These are phyloP conservation scores for Nakazawaea wickerhamii DNA, from an alignment of 805 yeast genomes.

Conservation along the genomic window DNA sequence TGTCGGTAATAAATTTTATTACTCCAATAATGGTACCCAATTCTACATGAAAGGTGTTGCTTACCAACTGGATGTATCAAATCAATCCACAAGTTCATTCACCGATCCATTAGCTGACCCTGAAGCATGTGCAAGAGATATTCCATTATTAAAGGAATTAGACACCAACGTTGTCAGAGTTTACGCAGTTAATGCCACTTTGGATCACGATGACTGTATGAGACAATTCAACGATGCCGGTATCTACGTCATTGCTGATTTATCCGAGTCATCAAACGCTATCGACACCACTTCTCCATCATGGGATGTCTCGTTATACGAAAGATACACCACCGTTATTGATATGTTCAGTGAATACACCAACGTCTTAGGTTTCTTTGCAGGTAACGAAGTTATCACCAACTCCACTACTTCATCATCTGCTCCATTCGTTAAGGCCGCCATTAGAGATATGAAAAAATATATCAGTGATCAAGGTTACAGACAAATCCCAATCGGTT, in stretches of 20 bases:
- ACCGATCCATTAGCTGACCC: slow-evolving; percentile 69
- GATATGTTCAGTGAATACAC: slow-evolving; percentile 65
- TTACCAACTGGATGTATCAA: slow-evolving; percentile 65
- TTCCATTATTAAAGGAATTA: slow-evolving; percentile 59
- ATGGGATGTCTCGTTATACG: slow-evolving; percentile 58
- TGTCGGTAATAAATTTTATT: slow-evolving; percentile 74
- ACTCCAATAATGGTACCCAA: slow-evolving; percentile 71
- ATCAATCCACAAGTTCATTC: slow-evolving; percentile 39
- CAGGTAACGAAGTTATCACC: slow-evolving; percentile 83
- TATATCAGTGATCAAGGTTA: slow-evolving; percentile 58
- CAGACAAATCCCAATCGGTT: slow-evolving; percentile 73
- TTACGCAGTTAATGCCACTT: slow-evolving; percentile 60
- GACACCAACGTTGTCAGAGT: slow-evolving; percentile 71
- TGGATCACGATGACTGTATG: slow-evolving; percentile 71
- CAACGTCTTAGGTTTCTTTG: slow-evolving; percentile 76
- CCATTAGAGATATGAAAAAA: slow-evolving; percentile 68
- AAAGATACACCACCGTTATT: slow-evolving; percentile 65
- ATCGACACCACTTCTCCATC: slow-evolving; percentile 57
- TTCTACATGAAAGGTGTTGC: slow-evolving; percentile 77
- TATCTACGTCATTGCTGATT: slow-evolving; percentile 75
- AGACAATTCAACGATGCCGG: slow-evolving; percentile 61
- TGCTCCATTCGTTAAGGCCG: slow-evolving; percentile 80
- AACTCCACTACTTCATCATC: slow-evolving; percentile 60
- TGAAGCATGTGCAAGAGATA: slow-evolving; percentile 61
- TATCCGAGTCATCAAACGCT: slow-evolving; percentile 60